Conservation (phyloP, 176 grass and related monocot genomes). For the Oropetium thomaeum region DNA sequence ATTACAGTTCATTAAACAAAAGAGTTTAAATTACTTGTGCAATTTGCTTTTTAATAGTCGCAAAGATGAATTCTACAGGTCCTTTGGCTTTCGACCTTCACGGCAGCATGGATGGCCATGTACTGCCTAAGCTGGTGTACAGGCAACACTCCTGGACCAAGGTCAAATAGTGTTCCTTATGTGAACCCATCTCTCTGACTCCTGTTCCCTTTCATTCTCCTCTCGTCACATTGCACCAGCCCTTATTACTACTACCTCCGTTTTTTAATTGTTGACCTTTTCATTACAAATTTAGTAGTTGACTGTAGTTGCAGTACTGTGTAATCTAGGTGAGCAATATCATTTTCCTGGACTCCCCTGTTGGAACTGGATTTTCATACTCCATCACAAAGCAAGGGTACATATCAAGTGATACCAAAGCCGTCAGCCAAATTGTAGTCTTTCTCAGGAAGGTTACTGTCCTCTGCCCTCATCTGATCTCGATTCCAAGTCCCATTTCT, state of each 20-base stretch:
- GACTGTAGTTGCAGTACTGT: too few relatives aligned
- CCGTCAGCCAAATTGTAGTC: constrained; percentile 28
- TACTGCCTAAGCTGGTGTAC: constrained; percentile 47
- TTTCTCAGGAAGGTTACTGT: constrained; percentile 63
- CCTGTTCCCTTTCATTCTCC: too few relatives aligned
- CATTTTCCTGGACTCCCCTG: constrained; percentile 69
- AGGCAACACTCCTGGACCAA: constrained; percentile 51
- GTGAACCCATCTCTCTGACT: too few relatives aligned
- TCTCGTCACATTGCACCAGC: too few relatives aligned
- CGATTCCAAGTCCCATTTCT: neutral
- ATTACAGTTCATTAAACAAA: too few relatives aligned
- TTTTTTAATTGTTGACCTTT: too few relatives aligned
- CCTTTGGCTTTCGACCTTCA: constrained; percentile 46
- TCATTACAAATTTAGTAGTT: too few relatives aligned
- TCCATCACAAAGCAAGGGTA: constrained; percentile 24
- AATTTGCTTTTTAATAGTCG: too few relatives aligned
- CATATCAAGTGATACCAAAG: constrained; percentile 37
- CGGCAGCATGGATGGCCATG: constrained; percentile 28
- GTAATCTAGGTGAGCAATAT: constrained; percentile 45
- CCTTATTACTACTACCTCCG: too few relatives aligned
- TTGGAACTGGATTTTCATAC: constrained; percentile 72
- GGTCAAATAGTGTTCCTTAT: neutral
- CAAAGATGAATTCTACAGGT: constrained; percentile 31
- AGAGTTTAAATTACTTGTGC: too few relatives aligned
- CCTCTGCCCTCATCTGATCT: neutral